Base-by-base conservation (phyloP, 2,329 filamentous ascomycete genomes). In the Cryphonectria japonica region DNA sequence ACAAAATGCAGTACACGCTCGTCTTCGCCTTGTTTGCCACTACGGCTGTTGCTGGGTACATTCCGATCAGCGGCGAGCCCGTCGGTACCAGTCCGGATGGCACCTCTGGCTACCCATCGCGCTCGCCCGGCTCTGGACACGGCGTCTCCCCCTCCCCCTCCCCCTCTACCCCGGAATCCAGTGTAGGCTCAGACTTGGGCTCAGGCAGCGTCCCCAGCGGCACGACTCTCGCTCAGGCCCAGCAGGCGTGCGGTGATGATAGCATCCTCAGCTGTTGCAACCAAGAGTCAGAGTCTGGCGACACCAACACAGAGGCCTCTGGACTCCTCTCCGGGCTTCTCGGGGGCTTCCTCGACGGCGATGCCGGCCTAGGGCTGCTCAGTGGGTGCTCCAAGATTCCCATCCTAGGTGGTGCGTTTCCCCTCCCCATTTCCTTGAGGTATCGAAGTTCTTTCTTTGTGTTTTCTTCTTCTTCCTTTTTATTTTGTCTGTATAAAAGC, bases 351-450 rank as follows among this genome's bases (percentile, higher is more conserved):
- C 37, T 61, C 19, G 26, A 41, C 39, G 57, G 52, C 41, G 39
- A 16, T 26, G 50, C 26, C 14, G 52, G 65, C 37, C 26, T 65
- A 11, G 54, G 39, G 26, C 41, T 65, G 62, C 26, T 65, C 11
- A 65, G 62, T 29, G 62, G 62, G 41, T 65, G 62, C 41, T 65
- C 41, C n/a, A 32, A 46, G 39, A 46, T 65, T 26, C 41, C 62
- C 54, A 34, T 46, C 54, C 11, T 39, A 34, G 39, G 37, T 26
- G 61, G 61, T 63, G 61, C 37, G 61, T 63, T 63, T 41, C 1
- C 22, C 19, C 26, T 50, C 22, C 16, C 22, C 46, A 22, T 22
- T 50, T 8, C 8, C 16, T 46, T 9, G 43, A 8, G 16, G 19
- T 22, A 50, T 22, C 16, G 16, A 5, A 39, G 5, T 22, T 1